Base-by-base conservation (phyloP, 164 flowering plant species). In the Vitis rupestris region DNA sequence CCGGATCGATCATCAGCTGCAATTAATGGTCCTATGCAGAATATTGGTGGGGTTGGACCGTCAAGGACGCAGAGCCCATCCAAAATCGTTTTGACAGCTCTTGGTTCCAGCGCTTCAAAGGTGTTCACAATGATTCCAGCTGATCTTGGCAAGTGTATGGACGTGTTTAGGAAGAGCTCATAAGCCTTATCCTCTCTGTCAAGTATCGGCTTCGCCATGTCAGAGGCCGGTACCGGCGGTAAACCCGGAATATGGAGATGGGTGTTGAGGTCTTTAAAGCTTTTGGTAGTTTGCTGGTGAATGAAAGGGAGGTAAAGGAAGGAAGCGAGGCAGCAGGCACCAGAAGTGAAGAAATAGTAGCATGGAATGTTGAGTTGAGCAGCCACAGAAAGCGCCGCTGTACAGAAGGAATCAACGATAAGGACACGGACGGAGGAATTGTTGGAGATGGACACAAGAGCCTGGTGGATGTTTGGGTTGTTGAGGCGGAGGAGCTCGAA, bases 351-450 rank as follows among this genome's bases (percentile, higher is more conserved):
- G 83, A 64, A 85, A 68, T 61, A 77, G 64, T 72, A 83, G 12
- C 80, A 37, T 16, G 88, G 87, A 77, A 85, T 82, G 56, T 47
- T 8, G 66, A 83, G 81, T 0, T 67, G 29, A 8, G 60, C 8
- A 10, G 86, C 56, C 12, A 79, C 70, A 2, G 64, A 17, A 8
- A 74, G 11, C 31, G 75, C 63, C 1, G 71, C 1, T 64, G 57
- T n/a, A 73, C 86, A 83, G 74, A 87, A 83, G 70, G 77, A 63
- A 67, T 85, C 85, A 15, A 82, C 60, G 71, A 87, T n/a, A 51
- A 83, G 58, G 61, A 84, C 83, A 23, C 27, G 58, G 58, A 82
- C 23, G 52, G 44, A 53, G 50, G 64, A 11, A 14, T 63, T 59
- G 15, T 62, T 6, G 67, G 87, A 78, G 53, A 86, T 73, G 56